Evolutionary conservation across 371 early-diverging fungal species (phyloP).

Genomic region (Encephalitozoon hellem): DNA sequence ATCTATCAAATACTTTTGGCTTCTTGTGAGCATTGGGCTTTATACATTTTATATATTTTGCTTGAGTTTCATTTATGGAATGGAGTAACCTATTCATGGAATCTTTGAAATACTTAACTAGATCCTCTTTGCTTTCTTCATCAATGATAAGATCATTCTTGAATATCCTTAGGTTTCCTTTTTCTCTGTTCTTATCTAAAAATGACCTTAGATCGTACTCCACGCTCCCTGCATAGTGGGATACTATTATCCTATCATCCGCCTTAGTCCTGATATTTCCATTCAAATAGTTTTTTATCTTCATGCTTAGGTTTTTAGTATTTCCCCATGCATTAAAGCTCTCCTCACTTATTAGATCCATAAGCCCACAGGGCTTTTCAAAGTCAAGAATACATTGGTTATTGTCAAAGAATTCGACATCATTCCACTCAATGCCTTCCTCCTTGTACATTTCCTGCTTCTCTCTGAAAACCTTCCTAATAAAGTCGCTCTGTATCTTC

Average conservation of each 20-base stretch:
- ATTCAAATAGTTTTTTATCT: constrained; percentile 44
- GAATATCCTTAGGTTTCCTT: constrained; percentile 71
- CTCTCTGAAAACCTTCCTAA: constrained; percentile 84
- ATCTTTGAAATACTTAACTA: constrained; percentile 71
- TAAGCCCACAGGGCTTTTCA: constrained; percentile 58
- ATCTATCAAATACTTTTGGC: constrained; percentile 73
- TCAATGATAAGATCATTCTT: constrained; percentile 66
- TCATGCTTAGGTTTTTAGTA: constrained; percentile 42
- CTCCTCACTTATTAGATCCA: constrained; percentile 60
- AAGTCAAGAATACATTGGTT: constrained; percentile 31
- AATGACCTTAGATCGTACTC: constrained; percentile 82
- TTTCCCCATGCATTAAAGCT: constrained; percentile 49
- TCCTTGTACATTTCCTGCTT: constrained; percentile 70
- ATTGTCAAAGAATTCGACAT: not conserved
- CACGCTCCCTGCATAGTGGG: constrained; percentile 89
- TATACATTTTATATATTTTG: constrained; percentile 95
- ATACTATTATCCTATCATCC: constrained; percentile 65
- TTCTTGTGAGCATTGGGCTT: constrained; percentile 87
- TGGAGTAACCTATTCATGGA: constrained; percentile 68
- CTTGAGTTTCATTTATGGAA: constrained; percentile 80
- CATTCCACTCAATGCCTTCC: constrained; percentile 35
- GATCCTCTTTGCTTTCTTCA: constrained; percentile 73
- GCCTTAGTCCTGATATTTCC: constrained; percentile 3
- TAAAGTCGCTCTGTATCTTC: constrained; percentile 65
- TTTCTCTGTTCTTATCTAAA: constrained; percentile 94